Base-by-base conservation (phyloP, 192 early-diverging fungal species). In the Backusella psychrophila region DNA sequence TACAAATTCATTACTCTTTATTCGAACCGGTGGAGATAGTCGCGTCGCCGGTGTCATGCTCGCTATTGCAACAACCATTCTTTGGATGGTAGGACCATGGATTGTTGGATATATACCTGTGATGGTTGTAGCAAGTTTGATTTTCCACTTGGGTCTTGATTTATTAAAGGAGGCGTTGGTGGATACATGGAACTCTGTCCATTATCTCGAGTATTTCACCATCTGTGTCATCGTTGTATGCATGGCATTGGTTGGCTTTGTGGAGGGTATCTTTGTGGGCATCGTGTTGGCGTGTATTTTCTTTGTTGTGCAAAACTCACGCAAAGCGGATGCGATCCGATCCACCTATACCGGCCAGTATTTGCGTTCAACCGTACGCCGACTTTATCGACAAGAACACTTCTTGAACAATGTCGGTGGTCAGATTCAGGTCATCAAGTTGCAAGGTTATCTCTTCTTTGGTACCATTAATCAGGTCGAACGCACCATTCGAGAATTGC, bases 401-500 rank as follows among this genome's bases (percentile, higher is more conserved):
- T 97, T 95, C 74, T 80, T 99, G 74, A 90, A 92, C 70, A 84
- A 92, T 44, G 93, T 96, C 11, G 94, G 93, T 38, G 87, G 85
- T 12, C 95, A 96, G 77, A 96, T 97, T 70, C 91, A 93, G 72
- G 91, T 94, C 8, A 88, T 98, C 81, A 93, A 93, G 75, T 80
- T 98, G 66, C 96, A 99, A 81, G 94, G 97, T 23, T 97, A 97
- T 75, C 88, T 99, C 89, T 99, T 99, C 77, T 99, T 98, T 86
- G 97, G 96, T 52, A 96, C 96, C 0, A 94, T 97, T 75, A 92
- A 91, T 71, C 91, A 93, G 73, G 90, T 95, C 17, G 93, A 94
- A 73, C 86, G 84, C 21, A 87, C 84, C n/a, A 91, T 95, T 67
- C 88, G 89, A 63, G 84, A 86, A 29, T 82, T 91, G 66, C 84